Base-by-base conservation (phyloP, 1,284 basidiomycete species). In the Moesziomyces parantarcticus region DNA sequence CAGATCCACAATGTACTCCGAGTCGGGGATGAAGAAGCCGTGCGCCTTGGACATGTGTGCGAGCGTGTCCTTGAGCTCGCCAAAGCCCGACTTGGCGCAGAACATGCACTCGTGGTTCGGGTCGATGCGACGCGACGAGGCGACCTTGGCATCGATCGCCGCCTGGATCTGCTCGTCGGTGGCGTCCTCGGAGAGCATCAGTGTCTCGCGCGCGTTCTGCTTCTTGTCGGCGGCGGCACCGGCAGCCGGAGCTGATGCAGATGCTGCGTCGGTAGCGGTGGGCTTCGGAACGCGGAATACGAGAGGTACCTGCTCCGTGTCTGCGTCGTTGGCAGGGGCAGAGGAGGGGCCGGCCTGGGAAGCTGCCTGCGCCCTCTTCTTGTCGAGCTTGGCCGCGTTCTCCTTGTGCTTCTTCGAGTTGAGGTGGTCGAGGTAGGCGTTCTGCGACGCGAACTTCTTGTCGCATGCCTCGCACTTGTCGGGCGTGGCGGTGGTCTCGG, bases 1-100 rank as follows among this genome's bases (percentile, higher is more conserved):
- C 29, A 92, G 84, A 84, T 99, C 93, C 74, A 92, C 86, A 66
- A 99, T 89, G 84, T 92, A 96, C 45, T 97, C 93, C 41, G 89
- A 89, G 75, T 99, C 96, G 45, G 97, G 97, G 63, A 99, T 88
- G 87, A 97, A 98, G 88, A 99, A 99, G 25, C 94, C 94, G 85
- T 99, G 97, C 0, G 85, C 85, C 44, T 85, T 84, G 34, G 90
- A 89, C 97, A 99, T 99, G 87, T 99, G 97, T 0, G 87, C 86
- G 21, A 97, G 87, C 76, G 91, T 94, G 8, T 87, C 88, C 7
- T 89, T 87, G 34, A 94, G 84, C 1, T 89, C 86, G 0, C 85
- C 34, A 47, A 81, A 76, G 23, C 93, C 84, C 1, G 89, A 86
- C 0, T 86, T 39, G 11, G 88, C 87, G 86, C 97, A 99, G 87